These are phyloP conservation scores for Calendula officinalis DNA, from an alignment of 129 eudicot genomes.

Conservation along the genomic window DNA sequence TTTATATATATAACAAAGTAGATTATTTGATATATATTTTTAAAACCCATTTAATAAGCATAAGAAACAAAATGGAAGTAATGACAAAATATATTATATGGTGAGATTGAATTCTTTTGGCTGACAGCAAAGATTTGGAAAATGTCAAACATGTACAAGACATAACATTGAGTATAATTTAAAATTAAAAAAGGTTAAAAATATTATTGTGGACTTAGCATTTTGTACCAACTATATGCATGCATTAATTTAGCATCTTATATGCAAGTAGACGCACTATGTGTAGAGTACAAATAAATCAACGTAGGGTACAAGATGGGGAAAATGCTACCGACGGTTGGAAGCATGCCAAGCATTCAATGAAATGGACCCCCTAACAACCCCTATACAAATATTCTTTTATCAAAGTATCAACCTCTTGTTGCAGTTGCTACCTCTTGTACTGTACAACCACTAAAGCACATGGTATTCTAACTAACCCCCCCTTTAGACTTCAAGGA, in stretches of 20 bases:
- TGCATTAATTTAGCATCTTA: slow-evolving; percentile 12
- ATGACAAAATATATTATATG: slow-evolving; percentile 14
- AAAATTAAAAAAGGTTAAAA: not conserved
- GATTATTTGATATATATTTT: no score
- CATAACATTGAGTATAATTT: not conserved
- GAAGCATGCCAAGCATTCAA: slow-evolving; percentile 28
- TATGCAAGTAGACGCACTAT: slow-evolving; percentile 35
- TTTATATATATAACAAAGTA: no score
- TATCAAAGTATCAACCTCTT: not conserved
- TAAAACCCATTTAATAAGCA: not conserved
- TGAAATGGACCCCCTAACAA: slow-evolving; percentile 24
- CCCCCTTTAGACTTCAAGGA: no score
- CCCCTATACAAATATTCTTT: slow-evolving; percentile 7
- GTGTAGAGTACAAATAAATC: slow-evolving; percentile 6
- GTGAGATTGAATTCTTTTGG: slow-evolving; percentile 26
- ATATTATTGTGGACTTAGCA: slow-evolving; percentile 9
- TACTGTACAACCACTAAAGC: slow-evolving; percentile 13
- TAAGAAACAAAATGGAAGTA: not conserved
- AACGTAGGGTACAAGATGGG: slow-evolving; percentile 4
- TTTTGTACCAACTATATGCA: slow-evolving; percentile 20
- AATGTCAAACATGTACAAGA: slow-evolving; percentile 25
- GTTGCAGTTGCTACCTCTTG: not conserved
- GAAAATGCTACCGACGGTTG: slow-evolving; percentile 16
- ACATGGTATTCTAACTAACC: not conserved
- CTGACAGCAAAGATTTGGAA: slow-evolving; percentile 24